Base-by-base conservation (phyloP, 306 rosid genomes). In the Pueraria montana region DNA sequence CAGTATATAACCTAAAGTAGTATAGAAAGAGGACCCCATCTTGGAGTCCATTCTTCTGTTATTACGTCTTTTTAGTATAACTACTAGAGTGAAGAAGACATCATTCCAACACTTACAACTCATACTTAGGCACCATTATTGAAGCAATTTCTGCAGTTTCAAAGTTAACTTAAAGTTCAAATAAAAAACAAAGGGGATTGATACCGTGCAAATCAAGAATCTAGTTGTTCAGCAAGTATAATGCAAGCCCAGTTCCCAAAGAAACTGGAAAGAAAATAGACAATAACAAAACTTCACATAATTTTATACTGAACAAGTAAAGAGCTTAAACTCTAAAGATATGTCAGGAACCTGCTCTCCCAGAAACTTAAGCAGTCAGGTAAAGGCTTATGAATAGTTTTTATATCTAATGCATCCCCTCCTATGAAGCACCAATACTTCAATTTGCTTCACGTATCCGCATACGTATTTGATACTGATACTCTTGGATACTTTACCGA, bases 11-110 rank as follows among this genome's bases (percentile, higher is more conserved):
- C 11, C 56, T 67, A 27, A 42, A 76, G 45, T 67, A 23, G 34
- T 43, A 66, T 16, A 56, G 53, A 38, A 56, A 64, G 76, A 74
- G 38, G 48, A 74, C 40, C 50, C 20, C 64, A 62, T 38, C 61
- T 26, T 74, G 56, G 49, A 50, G 40, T 18, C 42, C 64, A 43
- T 53, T 48, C 42, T 62, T 9, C 18, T 21, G 45, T 36, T 75
- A 56, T 27, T 13, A 17, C 12, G 2, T 58, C 5, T 23, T 17
- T 27, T 4, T n/a, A 16, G 32, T 42, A 43, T 72, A 72, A 34
- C 40, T 45, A 48, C 14, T 32, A 34, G 34, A 18, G 8, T 32
- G 55, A 48, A 72, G 34, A 64, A 64, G 38, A 21, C 46, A 56
- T 69, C 49, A 71, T n/a, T 52, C 21, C 24, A 52, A 52, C 24